Evolutionary conservation across 129 eudicot genomes (phyloP).

Genomic region (Calendula officinalis): DNA sequence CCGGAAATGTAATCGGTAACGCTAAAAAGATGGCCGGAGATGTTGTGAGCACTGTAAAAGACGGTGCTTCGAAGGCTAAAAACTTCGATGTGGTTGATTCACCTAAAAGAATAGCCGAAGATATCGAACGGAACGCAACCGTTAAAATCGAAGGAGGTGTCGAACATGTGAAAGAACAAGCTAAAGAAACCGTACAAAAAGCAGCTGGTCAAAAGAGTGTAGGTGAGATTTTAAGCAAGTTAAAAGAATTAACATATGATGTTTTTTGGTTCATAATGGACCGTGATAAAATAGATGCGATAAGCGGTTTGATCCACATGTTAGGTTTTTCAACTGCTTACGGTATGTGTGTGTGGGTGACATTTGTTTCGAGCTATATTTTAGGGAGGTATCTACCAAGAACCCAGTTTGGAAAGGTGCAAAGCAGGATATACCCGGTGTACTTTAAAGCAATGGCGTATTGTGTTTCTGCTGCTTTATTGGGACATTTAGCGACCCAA

Average conservation of each 20-base stretch:
- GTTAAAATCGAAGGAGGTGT: slow-evolving; percentile 13
- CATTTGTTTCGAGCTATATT: slow-evolving; percentile 68
- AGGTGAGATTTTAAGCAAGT: slow-evolving; percentile 19
- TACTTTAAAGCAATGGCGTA: slow-evolving; percentile 68
- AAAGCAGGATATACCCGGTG: slow-evolving; percentile 76
- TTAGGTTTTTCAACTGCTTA: slow-evolving; percentile 62
- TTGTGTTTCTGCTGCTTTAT: slow-evolving; percentile 52
- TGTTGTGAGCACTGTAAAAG: slow-evolving; percentile 25
- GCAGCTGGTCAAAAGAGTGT: slow-evolving; percentile 33
- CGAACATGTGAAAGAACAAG: slow-evolving; percentile 16
- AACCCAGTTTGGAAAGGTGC: slow-evolving; percentile 75
- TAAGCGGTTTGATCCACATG: slow-evolving; percentile 46
- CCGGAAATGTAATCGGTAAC: slow-evolving; percentile 2
- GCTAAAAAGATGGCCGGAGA: slow-evolving; percentile 21
- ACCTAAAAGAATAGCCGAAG: slow-evolving; percentile 14
- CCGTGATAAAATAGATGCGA: slow-evolving; percentile 22
- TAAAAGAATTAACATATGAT: slow-evolving; percentile 28
- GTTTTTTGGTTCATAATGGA: slow-evolving; percentile 24
- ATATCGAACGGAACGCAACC: slow-evolving; percentile 19
- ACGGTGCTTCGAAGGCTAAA: slow-evolving; percentile 2
- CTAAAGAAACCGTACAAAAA: slow-evolving; percentile 14
- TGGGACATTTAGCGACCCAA: slow-evolving; percentile 46
- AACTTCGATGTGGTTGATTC: slow-evolving; percentile 16
- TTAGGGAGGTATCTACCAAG: slow-evolving; percentile 51
- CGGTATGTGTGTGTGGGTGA: slow-evolving; percentile 76